These are phyloP conservation scores for Penicillium dipodomyicola DNA, from an alignment of 495 filamentous ascomycete species.

Conservation along the genomic window DNA sequence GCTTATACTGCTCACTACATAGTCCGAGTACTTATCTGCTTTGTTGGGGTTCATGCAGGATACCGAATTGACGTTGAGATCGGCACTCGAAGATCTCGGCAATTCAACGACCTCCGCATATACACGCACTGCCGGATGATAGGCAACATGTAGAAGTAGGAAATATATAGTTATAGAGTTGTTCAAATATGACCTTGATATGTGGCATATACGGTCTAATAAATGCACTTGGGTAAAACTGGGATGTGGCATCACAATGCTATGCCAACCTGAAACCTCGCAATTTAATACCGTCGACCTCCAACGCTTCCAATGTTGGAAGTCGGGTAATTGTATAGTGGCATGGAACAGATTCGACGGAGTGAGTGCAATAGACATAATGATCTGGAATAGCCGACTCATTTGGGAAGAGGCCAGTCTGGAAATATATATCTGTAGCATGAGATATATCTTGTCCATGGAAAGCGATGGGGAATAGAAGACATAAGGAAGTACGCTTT, in stretches of 20 bases:
- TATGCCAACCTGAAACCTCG: too few species aligned
- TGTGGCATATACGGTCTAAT: neutral
- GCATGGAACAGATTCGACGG: neutral
- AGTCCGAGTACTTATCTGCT: neutral
- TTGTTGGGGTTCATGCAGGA: neutral
- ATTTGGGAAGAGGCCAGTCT: neutral
- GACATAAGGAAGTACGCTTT: neutral
- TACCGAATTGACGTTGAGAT: neutral
- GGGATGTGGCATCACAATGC: neutral
- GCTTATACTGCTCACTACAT: neutral
- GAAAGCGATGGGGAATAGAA: neutral
- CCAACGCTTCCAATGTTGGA: neutral
- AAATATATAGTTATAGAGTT: neutral
- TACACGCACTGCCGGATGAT: neutral
- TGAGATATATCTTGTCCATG: neutral
- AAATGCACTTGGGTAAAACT: neutral
- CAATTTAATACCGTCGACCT: too few species aligned
- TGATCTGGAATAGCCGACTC: neutral
- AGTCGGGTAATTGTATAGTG: neutral
- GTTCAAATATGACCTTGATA: neutral
- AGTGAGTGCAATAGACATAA: neutral
- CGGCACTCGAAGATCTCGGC: slow-evolving; percentile 4
- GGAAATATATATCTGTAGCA: neutral
- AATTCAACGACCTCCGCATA: neutral
- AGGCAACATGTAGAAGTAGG: neutral